phyloP scores from a whole-genome alignment of 345 rosid species.

The Gossypium australe region DNA sequence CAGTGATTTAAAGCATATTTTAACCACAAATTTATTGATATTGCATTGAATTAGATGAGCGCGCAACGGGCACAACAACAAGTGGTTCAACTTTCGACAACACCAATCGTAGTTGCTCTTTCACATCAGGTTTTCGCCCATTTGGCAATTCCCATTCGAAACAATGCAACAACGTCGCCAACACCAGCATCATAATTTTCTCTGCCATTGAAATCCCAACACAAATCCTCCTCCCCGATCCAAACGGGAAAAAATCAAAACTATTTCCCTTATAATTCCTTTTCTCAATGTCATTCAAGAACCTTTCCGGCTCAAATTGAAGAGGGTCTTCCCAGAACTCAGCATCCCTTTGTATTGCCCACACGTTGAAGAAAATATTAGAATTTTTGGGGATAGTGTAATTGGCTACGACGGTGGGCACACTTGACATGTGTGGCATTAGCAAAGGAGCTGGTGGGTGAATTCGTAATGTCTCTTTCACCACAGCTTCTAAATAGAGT shows the following conservation, averaged over 20 bases:
- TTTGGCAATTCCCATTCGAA: constrained; percentile 8
- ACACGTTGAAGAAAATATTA: not conserved
- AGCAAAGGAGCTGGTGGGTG: constrained; percentile 14
- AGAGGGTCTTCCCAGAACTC: constrained; percentile 6
- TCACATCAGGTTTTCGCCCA: not conserved
- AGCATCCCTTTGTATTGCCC: constrained; percentile 7
- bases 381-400: constrained; percentile 15
- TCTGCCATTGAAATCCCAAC: constrained; percentile 19
- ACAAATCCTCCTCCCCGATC: constrained; percentile 25
- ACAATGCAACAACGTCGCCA: constrained; percentile 4
- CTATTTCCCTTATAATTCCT: constrained; percentile 4
- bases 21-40: not conserved
- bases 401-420: not conserved
- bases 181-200: not conserved
- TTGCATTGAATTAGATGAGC: not conserved
- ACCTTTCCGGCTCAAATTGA: constrained; percentile 18
- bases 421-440: not conserved
- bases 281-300: not conserved
- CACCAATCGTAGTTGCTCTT: constrained; percentile 15
- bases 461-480: constrained; percentile 14
- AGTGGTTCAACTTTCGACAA: constrained; percentile 11
- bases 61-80: constrained; percentile 3
- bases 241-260: constrained; percentile 19
- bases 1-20: too few species aligned
- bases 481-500: constrained; percentile 6